These are phyloP conservation scores for Annulohypoxylon moriforme DNA, from an alignment of 495 filamentous ascomycete species.

Conservation along the genomic window DNA sequence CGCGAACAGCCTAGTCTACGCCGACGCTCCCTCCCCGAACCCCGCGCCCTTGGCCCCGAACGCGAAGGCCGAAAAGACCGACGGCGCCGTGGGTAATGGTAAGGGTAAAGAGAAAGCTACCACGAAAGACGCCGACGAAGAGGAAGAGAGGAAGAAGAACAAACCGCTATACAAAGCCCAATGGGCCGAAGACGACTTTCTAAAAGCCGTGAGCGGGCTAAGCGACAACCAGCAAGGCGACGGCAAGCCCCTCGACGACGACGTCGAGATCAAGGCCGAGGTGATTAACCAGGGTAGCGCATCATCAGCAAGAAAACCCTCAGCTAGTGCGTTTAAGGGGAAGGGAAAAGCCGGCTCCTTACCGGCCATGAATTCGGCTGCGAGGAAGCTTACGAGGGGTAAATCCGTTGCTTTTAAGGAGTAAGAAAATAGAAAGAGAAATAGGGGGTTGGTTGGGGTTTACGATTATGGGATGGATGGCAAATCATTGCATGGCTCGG, in stretches of 20 bases:
- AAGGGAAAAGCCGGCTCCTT: constrained; percentile 30
- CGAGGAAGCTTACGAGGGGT: constrained; percentile 26
- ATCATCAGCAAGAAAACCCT: background rate
- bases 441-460: constrained; percentile 8
- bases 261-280: constrained; percentile 47
- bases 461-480: background rate
- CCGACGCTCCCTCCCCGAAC: background rate
- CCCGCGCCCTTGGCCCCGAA: background rate
- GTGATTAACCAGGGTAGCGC: constrained; percentile 14
- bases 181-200: constrained; percentile 55
- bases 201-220: constrained; percentile 54
- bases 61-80: background rate
- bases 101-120: constrained; percentile 34
- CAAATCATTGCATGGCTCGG: constrained; percentile 41
- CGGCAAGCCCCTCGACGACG: constrained; percentile 33
- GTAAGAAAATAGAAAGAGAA: constrained; percentile 19
- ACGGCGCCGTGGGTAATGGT: constrained; percentile 50
- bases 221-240: constrained; percentile 33
- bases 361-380: constrained; percentile 13
- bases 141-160: constrained; percentile 27
- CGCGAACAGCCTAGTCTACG: constrained; percentile 54
- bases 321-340: constrained; percentile 6
- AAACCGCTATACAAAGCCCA: constrained; percentile 49
- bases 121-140: background rate
- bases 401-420: constrained; percentile 47